These are phyloP conservation scores for Penicillium angulare DNA, from an alignment of 495 filamentous ascomycete genomes.

Conservation along the genomic window DNA sequence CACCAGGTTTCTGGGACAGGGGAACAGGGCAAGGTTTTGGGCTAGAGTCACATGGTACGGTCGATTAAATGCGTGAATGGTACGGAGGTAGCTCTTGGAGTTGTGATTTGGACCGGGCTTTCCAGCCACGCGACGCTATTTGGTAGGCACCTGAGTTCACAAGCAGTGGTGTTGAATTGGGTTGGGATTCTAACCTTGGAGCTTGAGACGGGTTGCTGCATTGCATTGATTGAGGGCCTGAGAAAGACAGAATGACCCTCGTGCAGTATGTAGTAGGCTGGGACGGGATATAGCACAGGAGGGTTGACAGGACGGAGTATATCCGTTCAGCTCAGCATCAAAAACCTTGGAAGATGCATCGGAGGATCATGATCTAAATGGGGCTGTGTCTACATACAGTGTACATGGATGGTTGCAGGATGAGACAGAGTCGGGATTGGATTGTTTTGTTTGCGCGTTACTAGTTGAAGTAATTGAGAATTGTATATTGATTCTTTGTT, in stretches of 20 bases:
- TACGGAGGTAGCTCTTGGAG: not conserved
- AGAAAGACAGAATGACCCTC: constrained; percentile 22
- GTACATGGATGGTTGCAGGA: constrained; percentile 14
- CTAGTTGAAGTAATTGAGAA: not conserved
- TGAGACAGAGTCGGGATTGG: constrained; percentile 6
- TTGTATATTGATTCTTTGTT: not conserved
- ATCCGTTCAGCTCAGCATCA: constrained; percentile 32
- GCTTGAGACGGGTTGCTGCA: constrained; percentile 10
- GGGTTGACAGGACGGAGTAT: too few relatives aligned
- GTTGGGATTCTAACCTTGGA: too few relatives aligned
- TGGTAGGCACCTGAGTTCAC: not conserved
- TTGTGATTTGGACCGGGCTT: constrained; percentile 13
- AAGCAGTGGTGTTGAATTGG: too few relatives aligned
- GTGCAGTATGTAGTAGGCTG: constrained; percentile 9
- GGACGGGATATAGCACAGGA: constrained; percentile 11
- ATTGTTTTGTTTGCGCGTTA: not conserved
- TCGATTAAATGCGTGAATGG: not conserved
- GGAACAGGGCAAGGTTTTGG: not conserved
- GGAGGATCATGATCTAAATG: constrained; percentile 28
- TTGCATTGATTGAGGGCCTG: constrained; percentile 8
- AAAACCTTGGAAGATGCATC: constrained; percentile 44
- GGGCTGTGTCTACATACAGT: constrained; percentile 15
- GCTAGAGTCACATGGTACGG: constrained; percentile 6
- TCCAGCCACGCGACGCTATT: constrained; percentile 15
- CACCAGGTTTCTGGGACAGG: constrained; percentile 3